Evolutionary conservation across 164 flowering plant genomes (phyloP).

Genomic region (Nymphaea colorata): DNA sequence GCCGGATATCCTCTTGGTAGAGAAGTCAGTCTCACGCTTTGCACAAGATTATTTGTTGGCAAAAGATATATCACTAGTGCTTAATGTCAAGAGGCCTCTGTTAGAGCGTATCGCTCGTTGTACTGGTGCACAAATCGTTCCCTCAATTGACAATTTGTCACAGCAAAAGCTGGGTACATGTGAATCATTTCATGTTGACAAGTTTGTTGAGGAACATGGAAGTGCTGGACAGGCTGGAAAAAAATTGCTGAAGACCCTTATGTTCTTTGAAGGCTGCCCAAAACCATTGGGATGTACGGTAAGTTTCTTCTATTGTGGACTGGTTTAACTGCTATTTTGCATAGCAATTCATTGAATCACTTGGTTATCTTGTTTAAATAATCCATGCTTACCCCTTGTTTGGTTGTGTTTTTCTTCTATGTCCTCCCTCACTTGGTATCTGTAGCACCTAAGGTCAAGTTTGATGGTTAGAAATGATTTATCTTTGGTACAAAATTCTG

Average conservation of each 20-base stretch:
- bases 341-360: no score
- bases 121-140: slow-evolving; percentile 82
- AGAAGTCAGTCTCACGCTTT: slow-evolving; percentile 85
- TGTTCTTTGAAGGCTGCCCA: slow-evolving; percentile 95
- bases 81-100: slow-evolving; percentile 82
- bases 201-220: slow-evolving; percentile 69
- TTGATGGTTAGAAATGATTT: no score
- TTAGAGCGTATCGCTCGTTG: slow-evolving; percentile 95
- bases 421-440: no score
- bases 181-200: slow-evolving; percentile 70
- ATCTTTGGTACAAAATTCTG: no score
- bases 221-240: slow-evolving; percentile 77
- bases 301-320: slow-evolving; percentile 19
- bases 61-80: slow-evolving; percentile 83
- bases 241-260: slow-evolving; percentile 69
- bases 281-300: slow-evolving; percentile 89
- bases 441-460: no score
- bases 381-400: no score
- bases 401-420: no score
- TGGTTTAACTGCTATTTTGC: no score
- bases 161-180: slow-evolving; percentile 73
- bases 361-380: no score
- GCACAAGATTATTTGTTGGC: slow-evolving; percentile 89
- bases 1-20: slow-evolving; percentile 85
- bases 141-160: slow-evolving; percentile 84